Percentiles rank a stretch among this genome's conserved stretches.
Conservation (phyloP, 805 yeast species). For the Isabelozyma heimii region DNA sequence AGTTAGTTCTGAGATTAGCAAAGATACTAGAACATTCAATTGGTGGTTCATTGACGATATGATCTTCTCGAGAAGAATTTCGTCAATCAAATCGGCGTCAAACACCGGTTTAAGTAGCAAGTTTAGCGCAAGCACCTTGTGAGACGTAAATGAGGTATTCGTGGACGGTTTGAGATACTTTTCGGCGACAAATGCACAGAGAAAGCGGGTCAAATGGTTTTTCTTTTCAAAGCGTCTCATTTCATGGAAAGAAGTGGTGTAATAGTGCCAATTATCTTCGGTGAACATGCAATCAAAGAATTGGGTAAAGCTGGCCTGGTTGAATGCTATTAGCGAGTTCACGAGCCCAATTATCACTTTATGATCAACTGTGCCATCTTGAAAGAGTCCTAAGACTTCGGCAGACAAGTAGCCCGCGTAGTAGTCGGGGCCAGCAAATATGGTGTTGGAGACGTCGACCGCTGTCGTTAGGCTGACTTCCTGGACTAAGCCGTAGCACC, state of each 20-base stretch:
- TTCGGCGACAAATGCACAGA: constrained; percentile 9
- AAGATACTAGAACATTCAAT: constrained; percentile 14
- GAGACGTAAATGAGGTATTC: not conserved
- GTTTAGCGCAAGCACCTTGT: constrained; percentile 14
- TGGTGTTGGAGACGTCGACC: constrained; percentile 5
- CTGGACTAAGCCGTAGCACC: constrained; percentile 18
- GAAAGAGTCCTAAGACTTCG: constrained; percentile 13
- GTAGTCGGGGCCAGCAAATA: constrained; percentile 10
- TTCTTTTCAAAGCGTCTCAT: constrained; percentile 28
- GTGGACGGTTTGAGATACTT: not conserved
- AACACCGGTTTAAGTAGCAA: constrained; percentile 11
- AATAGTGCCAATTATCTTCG: constrained; percentile 14
- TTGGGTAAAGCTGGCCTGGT: constrained; percentile 8
- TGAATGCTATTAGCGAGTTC: constrained; percentile 19
- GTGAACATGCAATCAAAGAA: constrained; percentile 23
- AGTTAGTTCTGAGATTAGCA: constrained; percentile 4
- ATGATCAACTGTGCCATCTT: constrained; percentile 3
- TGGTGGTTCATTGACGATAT: constrained; percentile 9
- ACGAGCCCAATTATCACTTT: constrained; percentile 13
- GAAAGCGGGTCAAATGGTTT: constrained; percentile 13
- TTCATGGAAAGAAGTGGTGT: constrained; percentile 8
- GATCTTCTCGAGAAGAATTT: constrained; percentile 15
- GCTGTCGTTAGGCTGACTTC: constrained; percentile 13
- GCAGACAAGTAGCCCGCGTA: constrained; percentile 18
- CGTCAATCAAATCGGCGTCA: constrained; percentile 14